Conservation (phyloP, 768 basidiomycete species). For the Leccinum disarticulatum region DNA sequence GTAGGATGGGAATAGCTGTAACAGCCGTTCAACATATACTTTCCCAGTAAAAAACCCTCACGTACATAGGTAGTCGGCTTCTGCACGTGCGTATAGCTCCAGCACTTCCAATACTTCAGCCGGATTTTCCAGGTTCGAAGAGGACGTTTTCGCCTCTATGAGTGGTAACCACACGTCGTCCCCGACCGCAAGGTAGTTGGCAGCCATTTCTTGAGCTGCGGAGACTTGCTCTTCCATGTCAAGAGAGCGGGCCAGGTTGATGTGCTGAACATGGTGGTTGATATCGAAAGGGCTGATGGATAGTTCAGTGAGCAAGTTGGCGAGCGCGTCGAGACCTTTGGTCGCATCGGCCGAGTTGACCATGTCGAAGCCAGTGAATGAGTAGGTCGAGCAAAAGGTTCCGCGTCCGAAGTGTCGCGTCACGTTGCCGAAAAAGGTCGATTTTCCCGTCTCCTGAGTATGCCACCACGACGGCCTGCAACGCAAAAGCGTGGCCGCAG, state of each 20-base stretch:
- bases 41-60: conserved; percentile 16
- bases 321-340: conserved; percentile 62
- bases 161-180: conserved; percentile 78
- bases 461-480: background rate
- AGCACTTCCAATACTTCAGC: conserved; percentile 57
- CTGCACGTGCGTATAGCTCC: conserved; percentile 62
- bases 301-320: conserved; percentile 56
- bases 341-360: conserved; percentile 40
- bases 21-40: conserved; percentile 18
- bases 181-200: conserved; percentile 59
- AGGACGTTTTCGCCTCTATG: conserved; percentile 52
- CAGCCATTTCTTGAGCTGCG: conserved; percentile 65
- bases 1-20: conserved; percentile 73
- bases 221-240: conserved; percentile 59
- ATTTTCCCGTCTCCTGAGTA: background rate
- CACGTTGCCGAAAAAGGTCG: conserved; percentile 11
- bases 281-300: conserved; percentile 60
- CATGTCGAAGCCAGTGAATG: conserved; percentile 35
- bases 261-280: conserved; percentile 65
- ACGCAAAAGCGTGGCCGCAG: background rate
- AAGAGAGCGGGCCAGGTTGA: conserved; percentile 55
- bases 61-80: conserved; percentile 80
- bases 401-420: background rate
- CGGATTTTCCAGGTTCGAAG: conserved; percentile 50
- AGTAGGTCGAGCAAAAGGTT: background rate